Conservation (phyloP, 352 stramenopile genomes). For the Globisporangium parvum region DNA sequence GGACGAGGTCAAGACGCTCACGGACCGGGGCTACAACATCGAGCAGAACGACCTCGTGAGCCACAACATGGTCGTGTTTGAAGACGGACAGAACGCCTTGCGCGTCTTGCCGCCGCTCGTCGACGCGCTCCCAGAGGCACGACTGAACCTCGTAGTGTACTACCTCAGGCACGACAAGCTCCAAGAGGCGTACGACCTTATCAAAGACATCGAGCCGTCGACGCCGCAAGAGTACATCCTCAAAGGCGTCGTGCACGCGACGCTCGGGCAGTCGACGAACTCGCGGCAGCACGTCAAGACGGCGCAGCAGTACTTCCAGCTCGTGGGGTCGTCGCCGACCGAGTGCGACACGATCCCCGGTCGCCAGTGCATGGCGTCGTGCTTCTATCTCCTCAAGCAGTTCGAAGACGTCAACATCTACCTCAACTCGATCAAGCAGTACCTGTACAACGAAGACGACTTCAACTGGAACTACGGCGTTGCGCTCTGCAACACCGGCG, state of each 20-base stretch:
- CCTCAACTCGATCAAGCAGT: slow-evolving; percentile 94
- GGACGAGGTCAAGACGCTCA: slow-evolving; percentile 90
- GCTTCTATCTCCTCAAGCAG: slow-evolving; percentile 95
- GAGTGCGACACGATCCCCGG: slow-evolving; percentile 97
- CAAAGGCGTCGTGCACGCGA: slow-evolving; percentile 90
- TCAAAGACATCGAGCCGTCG: slow-evolving; percentile 92
- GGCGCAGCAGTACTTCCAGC: slow-evolving; percentile 92
- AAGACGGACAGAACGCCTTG: slow-evolving; percentile 90
- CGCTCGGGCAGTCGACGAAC: slow-evolving; percentile 83
- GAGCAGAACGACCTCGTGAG: slow-evolving; percentile 92
- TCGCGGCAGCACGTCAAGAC: slow-evolving; percentile 91
- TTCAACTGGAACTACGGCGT: slow-evolving; percentile 99
- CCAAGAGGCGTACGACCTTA: slow-evolving; percentile 92
- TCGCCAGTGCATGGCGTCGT: slow-evolving; percentile 96
- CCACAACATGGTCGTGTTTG: slow-evolving; percentile 96
- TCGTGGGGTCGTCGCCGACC: slow-evolving; percentile 90
- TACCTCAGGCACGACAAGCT: slow-evolving; percentile 91
- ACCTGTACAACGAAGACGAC: slow-evolving; percentile 95
- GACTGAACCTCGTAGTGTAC: slow-evolving; percentile 95
- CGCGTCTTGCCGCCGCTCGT: slow-evolving; percentile 90
- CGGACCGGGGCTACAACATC: slow-evolving; percentile 85
- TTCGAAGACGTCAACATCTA: slow-evolving; percentile 98
- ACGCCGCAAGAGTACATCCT: slow-evolving; percentile 92
- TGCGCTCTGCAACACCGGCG: slow-evolving; percentile 87
- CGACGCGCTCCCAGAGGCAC: slow-evolving; percentile 90